phyloP scores from a whole-genome alignment of 306 rosid genomes.

The Lablab purpureus region DNA sequence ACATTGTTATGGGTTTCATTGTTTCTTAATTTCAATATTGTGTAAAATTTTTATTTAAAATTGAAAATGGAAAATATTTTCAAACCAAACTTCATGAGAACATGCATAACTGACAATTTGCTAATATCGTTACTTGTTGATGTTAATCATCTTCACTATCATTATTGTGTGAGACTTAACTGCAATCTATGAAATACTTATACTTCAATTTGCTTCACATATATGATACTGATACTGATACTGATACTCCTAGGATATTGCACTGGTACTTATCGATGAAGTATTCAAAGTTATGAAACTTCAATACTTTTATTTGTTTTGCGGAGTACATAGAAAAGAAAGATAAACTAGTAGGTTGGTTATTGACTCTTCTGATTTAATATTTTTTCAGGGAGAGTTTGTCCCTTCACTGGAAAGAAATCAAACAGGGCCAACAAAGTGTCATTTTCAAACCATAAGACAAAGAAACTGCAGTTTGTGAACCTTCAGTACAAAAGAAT shows the following conservation, averaged over 20 bases:
- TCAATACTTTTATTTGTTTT: too few relatives aligned
- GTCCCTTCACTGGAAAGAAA: constrained; percentile 94
- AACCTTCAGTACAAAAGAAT: constrained; percentile 92
- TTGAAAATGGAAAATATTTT: neutral
- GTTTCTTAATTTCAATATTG: neutral
- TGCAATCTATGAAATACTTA: too few relatives aligned
- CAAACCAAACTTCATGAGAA: neutral
- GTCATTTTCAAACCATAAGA: constrained; percentile 90
- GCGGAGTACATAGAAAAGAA: too few relatives aligned
- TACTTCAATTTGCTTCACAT: too few relatives aligned
- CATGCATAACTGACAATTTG: neutral
- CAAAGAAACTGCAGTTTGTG: constrained; percentile 89
- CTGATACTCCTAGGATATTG: too few relatives aligned
- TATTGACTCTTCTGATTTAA: neutral
- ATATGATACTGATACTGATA: too few relatives aligned
- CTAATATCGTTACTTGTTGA: neutral
- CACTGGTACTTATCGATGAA: too few relatives aligned
- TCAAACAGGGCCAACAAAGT: constrained; percentile 86
- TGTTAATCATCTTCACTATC: constrained; percentile 17
- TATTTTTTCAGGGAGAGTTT: constrained; percentile 69
- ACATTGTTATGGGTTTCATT: neutral
- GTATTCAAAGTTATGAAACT: too few relatives aligned
- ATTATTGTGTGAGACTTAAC: neutral
- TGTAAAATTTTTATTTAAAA: neutral
- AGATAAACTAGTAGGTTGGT: neutral